Conservation (phyloP, 495 filamentous ascomycete genomes). For the Pseudomonodictys pantanalensis region DNA sequence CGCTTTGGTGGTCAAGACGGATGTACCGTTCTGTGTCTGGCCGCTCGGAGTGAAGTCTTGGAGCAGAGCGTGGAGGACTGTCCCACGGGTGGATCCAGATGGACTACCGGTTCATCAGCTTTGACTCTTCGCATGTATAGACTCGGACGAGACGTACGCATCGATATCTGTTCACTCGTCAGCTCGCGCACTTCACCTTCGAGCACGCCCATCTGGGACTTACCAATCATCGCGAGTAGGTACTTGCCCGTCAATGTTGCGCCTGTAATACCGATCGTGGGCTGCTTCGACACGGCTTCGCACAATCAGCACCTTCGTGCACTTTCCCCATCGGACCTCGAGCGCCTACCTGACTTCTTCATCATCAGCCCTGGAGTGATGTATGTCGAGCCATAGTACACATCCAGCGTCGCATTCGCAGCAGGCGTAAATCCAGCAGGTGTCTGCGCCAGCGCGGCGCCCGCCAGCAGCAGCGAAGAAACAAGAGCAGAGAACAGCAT, state of each 20-base stretch:
- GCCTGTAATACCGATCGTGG: constrained; percentile 45
- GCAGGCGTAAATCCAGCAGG: constrained; percentile 44
- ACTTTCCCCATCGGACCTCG: not conserved
- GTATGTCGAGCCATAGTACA: constrained; percentile 46
- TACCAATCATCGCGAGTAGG: constrained; percentile 49
- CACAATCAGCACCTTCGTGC: not conserved
- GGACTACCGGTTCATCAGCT: constrained; percentile 40
- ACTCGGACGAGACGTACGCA: no score
- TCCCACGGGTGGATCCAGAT: constrained; percentile 40
- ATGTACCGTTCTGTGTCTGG: constrained; percentile 35
- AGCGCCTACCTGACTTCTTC: constrained; percentile 38
- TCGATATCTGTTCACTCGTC: constrained; percentile 3
- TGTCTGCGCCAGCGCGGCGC: constrained; percentile 40
- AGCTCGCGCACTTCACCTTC: not conserved
- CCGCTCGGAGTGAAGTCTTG: constrained; percentile 46
- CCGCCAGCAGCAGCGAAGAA: constrained; percentile 15
- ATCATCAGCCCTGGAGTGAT: constrained; percentile 44
- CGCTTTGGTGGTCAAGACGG: constrained; percentile 42
- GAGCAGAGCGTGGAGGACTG: constrained; percentile 49
- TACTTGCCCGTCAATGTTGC: constrained; percentile 43
- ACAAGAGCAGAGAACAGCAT: constrained; percentile 18
- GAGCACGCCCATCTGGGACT: not conserved
- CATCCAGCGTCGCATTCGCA: constrained; percentile 45
- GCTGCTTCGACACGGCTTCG: constrained; percentile 41
- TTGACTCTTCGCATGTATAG: not conserved